phyloP scores from a whole-genome alignment of 2,329 filamentous ascomycete genomes.

The Phoma sp. region DNA sequence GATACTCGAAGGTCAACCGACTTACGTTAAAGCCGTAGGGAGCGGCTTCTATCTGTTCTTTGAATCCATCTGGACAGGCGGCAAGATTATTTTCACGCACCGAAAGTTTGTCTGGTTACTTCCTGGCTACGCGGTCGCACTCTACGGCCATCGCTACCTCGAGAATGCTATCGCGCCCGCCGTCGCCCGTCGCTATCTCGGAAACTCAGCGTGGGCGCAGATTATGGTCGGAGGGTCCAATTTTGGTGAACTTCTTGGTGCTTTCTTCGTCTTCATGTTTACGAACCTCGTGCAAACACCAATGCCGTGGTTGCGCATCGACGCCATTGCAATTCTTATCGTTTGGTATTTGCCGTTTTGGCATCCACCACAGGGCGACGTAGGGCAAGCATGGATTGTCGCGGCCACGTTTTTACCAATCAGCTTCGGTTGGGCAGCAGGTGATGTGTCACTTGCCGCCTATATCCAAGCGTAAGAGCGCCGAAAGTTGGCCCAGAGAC shows the following conservation, averaged over 20 bases:
- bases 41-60: slow-evolving; percentile 54
- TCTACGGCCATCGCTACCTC: slow-evolving; percentile 59
- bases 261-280: slow-evolving; percentile 57
- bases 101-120: slow-evolving; percentile 59
- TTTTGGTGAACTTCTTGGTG: slow-evolving; percentile 58
- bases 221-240: slow-evolving; percentile 60
- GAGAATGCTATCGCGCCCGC: slow-evolving; percentile 57
- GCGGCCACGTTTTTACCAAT: slow-evolving; percentile 54
- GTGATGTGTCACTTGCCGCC: slow-evolving; percentile 58
- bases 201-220: slow-evolving; percentile 57
- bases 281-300: slow-evolving; percentile 57
- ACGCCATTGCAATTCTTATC: slow-evolving; percentile 54
- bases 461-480: slow-evolving; percentile 54
- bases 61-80: slow-evolving; percentile 56
- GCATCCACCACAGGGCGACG: slow-evolving; percentile 49
- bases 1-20: slow-evolving; percentile 34
- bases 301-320: slow-evolving; percentile 58
- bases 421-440: slow-evolving; percentile 58
- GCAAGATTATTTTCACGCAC: slow-evolving; percentile 54
- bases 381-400: slow-evolving; percentile 55
- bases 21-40: slow-evolving; percentile 48
- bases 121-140: slow-evolving; percentile 56
- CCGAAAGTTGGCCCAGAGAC: not conserved
- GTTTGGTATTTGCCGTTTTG: slow-evolving; percentile 59
- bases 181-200: slow-evolving; percentile 56